A percentile compares a stretch with the other conserved stretches of the same genome.
These are phyloP conservation scores for Parietichytrium sp. DNA, from an alignment of 108 stramenopile genomes.

Conservation along the genomic window DNA sequence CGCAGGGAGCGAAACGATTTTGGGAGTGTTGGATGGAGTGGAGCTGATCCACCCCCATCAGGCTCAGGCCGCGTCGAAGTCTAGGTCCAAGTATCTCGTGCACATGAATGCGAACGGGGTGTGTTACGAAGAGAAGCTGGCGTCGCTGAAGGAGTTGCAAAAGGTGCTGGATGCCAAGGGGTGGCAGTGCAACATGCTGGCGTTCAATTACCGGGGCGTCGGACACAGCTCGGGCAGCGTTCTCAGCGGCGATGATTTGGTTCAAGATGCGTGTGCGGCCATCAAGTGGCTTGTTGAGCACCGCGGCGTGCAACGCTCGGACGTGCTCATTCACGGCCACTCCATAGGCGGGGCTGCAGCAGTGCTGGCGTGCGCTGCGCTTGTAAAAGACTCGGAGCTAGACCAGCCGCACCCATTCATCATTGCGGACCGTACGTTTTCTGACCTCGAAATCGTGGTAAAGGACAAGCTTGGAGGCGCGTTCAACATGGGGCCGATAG, in stretches of 20 bases:
- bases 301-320: not conserved
- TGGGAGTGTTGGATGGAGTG: not conserved
- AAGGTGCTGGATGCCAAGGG: not conserved
- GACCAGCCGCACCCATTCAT: not conserved
- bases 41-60: not conserved
- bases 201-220: not conserved
- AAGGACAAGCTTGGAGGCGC: not conserved
- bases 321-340: conserved; percentile 1
- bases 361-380: conserved; percentile 6
- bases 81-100: not conserved
- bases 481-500: conserved; percentile 7
- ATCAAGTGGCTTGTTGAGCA: conserved; percentile 1
- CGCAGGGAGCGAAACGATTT: too few relatives aligned
- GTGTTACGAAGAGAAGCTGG: conserved; percentile 23
- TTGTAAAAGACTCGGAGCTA: not conserved
- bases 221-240: not conserved
- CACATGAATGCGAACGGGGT: conserved; percentile 24
- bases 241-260: not conserved
- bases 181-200: not conserved
- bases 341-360: conserved; percentile 31
- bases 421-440: conserved; percentile 27
- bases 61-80: too few relatives aligned
- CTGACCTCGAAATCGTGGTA: not conserved
- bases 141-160: not conserved
- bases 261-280: not conserved